A percentile compares a stretch with the other conserved stretches of the same genome.
Conservation (phyloP, 129 eudicot species). For the Pittosporum tobira region DNA sequence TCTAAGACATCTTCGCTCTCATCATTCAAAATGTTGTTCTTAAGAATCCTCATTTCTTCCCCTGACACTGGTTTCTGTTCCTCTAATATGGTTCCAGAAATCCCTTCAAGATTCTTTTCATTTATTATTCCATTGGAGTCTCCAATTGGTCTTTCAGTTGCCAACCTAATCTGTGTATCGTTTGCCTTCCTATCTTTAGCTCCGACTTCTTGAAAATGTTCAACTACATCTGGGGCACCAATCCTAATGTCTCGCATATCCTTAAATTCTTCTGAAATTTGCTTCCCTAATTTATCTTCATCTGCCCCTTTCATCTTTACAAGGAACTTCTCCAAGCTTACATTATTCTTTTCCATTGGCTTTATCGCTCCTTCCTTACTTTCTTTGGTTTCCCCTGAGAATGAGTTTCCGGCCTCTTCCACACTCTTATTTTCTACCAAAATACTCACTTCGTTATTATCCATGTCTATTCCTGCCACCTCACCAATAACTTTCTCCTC, state of each 20-base stretch:
- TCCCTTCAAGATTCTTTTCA: background rate
- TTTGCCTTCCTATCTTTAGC: background rate
- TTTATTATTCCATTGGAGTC: background rate
- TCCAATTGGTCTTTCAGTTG: background rate
- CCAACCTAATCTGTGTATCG: background rate
- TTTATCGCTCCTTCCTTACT: background rate
- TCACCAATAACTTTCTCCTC: conserved; percentile 6
- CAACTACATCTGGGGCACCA: background rate
- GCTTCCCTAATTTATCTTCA: background rate
- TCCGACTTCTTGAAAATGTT: conserved; percentile 6
- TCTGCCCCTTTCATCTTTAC: background rate
- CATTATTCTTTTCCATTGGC: background rate
- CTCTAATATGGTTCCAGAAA: too few species aligned
- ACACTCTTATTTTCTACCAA: background rate
- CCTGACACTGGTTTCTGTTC: background rate
- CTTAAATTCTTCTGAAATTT: background rate
- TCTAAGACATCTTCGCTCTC: background rate
- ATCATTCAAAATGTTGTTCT: background rate
- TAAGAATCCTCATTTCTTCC: too few species aligned
- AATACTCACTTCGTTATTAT: background rate
- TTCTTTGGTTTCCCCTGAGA: background rate
- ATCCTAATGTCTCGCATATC: background rate
- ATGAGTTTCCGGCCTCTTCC: too few species aligned
- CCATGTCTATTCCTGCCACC: conserved; percentile 2
- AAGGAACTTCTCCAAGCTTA: background rate